Percentiles rank a stretch among this genome's conserved stretches.
Conservation (phyloP, 2,329 filamentous ascomycete species). For the Penicillium oxalicum region DNA sequence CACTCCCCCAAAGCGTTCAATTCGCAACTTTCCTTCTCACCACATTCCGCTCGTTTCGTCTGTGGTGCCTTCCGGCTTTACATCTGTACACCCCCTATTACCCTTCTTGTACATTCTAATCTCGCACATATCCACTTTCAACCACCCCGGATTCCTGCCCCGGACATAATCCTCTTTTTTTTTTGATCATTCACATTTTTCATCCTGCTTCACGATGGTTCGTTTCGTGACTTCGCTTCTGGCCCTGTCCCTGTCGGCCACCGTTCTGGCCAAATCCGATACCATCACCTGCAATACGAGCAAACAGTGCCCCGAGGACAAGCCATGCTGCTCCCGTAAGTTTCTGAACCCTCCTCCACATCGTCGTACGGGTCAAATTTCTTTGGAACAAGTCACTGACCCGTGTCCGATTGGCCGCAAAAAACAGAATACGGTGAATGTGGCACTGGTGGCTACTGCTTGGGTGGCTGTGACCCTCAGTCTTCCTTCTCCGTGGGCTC, state of each 20-base stretch:
- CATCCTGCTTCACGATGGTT: conserved; percentile 26
- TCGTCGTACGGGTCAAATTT: neutral
- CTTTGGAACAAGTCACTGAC: neutral
- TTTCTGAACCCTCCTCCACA: conserved; percentile 19
- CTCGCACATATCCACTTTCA: conserved; percentile 9
- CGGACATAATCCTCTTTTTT: conserved; percentile 10
- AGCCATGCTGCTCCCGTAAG: conserved; percentile 78
- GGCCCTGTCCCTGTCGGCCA: conserved; percentile 33
- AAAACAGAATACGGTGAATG: conserved; percentile 79
- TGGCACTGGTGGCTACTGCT: conserved; percentile 87
- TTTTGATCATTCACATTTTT: too few relatives aligned
- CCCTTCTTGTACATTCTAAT: conserved; percentile 19
- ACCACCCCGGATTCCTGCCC: conserved; percentile 1
- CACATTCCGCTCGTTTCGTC: conserved; percentile 18
- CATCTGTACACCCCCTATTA: conserved; percentile 7
- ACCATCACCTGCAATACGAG: conserved; percentile 36
- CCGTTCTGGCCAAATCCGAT: conserved; percentile 24
- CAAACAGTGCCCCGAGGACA: conserved; percentile 61
- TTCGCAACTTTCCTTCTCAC: conserved; percentile 1
- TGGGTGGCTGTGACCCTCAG: conserved; percentile 88
- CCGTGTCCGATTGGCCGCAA: neutral
- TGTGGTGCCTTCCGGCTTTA: conserved; percentile 4
- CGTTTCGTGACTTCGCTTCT: conserved; percentile 30
- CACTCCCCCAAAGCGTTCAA: neutral
- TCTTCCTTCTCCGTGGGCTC: conserved; percentile 77